Evolutionary conservation across 176 grass and related monocot genomes (phyloP).

Genomic region (maize (Zea mays)): DNA sequence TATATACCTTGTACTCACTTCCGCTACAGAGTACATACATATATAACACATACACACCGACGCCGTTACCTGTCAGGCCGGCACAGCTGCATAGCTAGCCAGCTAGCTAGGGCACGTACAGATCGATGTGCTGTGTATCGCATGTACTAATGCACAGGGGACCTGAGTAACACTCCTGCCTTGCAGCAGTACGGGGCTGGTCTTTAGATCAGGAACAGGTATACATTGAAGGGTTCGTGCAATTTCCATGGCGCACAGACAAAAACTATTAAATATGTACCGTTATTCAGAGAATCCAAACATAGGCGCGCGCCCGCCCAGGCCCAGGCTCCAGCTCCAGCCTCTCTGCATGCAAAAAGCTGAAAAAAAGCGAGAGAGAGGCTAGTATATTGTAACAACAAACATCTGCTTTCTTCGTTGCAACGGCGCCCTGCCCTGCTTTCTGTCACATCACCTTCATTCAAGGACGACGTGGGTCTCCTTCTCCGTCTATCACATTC

Average conservation of each 20-base stretch:
- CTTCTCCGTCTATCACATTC: constrained; percentile 26
- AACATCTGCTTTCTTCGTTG: constrained; percentile 35
- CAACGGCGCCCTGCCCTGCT: constrained; percentile 42
- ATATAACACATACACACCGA: too few species aligned
- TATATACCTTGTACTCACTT: too few species aligned
- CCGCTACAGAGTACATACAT: too few species aligned
- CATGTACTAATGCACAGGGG: too few species aligned
- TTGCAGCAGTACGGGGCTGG: background rate
- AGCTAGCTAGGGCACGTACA: too few species aligned
- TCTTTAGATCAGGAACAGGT: background rate
- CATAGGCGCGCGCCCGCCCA: background rate
- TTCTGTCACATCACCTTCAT: constrained; percentile 61
- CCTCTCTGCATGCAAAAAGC: constrained; percentile 14
- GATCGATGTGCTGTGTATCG: too few species aligned
- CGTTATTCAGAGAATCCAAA: constrained; percentile 43
- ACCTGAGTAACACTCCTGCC: constrained; percentile 10
- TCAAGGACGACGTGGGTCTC: constrained; percentile 34
- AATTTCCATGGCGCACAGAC: too few species aligned
- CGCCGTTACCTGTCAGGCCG: too few species aligned
- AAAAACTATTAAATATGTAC: constrained; percentile 25
- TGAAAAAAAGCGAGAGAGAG: background rate
- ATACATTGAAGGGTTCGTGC: too few species aligned
- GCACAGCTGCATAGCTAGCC: too few species aligned
- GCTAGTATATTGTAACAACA: too few species aligned
- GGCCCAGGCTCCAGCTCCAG: background rate